Percentiles rank a stretch among this genome's conserved stretches.
These are phyloP conservation scores for Vararia minispora DNA, from an alignment of 768 basidiomycete species.

Conservation along the genomic window DNA sequence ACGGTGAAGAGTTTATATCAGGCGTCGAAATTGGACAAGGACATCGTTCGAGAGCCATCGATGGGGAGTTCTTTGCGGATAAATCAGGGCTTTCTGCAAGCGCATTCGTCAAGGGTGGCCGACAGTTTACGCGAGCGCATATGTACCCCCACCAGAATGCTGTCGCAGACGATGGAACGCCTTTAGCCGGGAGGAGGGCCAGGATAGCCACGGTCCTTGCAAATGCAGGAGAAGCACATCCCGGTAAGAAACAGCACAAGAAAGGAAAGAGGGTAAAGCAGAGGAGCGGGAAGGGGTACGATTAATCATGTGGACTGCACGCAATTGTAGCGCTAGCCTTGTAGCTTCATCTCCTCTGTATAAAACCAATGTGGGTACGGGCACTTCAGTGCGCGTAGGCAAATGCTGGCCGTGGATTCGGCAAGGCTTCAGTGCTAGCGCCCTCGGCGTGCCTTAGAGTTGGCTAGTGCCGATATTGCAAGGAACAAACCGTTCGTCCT, in stretches of 20 bases:
- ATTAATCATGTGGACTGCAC: slow-evolving; percentile 31
- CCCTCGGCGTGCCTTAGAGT: too few relatives aligned
- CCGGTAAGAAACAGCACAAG: slow-evolving; percentile 79
- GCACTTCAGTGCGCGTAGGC: too few relatives aligned
- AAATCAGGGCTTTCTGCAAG: slow-evolving; percentile 38
- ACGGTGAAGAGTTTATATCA: slow-evolving; percentile 5
- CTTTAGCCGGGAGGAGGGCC: slow-evolving; percentile 32
- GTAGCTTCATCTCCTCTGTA: neutral
- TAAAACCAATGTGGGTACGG: too few relatives aligned
- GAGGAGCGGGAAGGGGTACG: slow-evolving; percentile 89
- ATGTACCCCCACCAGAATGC: slow-evolving; percentile 79
- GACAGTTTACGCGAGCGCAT: slow-evolving; percentile 50
- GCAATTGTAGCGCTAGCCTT: neutral
- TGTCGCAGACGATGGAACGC: slow-evolving; percentile 71
- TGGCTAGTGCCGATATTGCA: too few relatives aligned
- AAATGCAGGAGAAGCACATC: slow-evolving; percentile 22
- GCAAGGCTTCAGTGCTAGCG: too few relatives aligned
- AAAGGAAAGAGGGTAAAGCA: slow-evolving; percentile 75
- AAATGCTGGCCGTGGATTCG: too few relatives aligned
- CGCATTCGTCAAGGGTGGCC: slow-evolving; percentile 54
- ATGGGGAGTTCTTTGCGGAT: slow-evolving; percentile 72
- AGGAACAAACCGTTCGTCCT: too few relatives aligned
- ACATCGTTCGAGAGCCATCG: slow-evolving; percentile 59
- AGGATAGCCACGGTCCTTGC: slow-evolving; percentile 32
- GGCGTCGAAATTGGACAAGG: slow-evolving; percentile 18